phyloP scores from a whole-genome alignment of 495 filamentous ascomycete genomes.

The Bathelium albidoporum region DNA sequence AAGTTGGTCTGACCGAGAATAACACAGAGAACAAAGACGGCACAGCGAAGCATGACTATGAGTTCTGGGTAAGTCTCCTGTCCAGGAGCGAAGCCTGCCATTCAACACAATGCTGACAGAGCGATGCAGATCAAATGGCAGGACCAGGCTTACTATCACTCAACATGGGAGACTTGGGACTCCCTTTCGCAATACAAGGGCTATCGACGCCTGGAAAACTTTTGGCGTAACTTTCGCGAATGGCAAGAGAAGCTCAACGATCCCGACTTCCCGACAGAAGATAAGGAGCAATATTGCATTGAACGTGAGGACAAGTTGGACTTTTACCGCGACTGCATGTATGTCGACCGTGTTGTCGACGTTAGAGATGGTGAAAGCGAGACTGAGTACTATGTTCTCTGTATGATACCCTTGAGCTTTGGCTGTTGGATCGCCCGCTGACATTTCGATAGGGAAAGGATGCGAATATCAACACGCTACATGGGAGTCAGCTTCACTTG shows the following conservation, averaged over 20 bases:
- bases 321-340: constrained; percentile 71
- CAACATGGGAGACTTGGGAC: constrained; percentile 81
- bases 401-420: constrained; percentile 37
- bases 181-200: constrained; percentile 58
- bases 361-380: constrained; percentile 63
- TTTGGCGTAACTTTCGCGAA: constrained; percentile 70
- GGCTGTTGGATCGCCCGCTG: constrained; percentile 15
- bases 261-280: constrained; percentile 68
- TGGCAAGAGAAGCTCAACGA: constrained; percentile 60
- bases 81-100: neutral
- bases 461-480: constrained; percentile 51
- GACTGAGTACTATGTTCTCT: constrained; percentile 84
- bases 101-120: constrained; percentile 9
- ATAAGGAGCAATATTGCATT: constrained; percentile 81
- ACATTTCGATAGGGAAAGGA: constrained; percentile 47
- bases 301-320: constrained; percentile 80
- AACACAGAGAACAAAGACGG: constrained; percentile 33
- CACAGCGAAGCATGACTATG: constrained; percentile 66
- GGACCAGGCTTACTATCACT: constrained; percentile 84
- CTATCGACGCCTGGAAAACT: constrained; percentile 83
- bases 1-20: neutral
- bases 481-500: constrained; percentile 72
- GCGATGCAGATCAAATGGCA: constrained; percentile 79
- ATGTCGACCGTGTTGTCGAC: constrained; percentile 86
- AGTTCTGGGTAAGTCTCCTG: constrained; percentile 53